Evolutionary conservation across 257 asterid genomes (phyloP), one percentile per base, ranked within the genome.

Genomic region (Salvia rosmarinus): DNA sequence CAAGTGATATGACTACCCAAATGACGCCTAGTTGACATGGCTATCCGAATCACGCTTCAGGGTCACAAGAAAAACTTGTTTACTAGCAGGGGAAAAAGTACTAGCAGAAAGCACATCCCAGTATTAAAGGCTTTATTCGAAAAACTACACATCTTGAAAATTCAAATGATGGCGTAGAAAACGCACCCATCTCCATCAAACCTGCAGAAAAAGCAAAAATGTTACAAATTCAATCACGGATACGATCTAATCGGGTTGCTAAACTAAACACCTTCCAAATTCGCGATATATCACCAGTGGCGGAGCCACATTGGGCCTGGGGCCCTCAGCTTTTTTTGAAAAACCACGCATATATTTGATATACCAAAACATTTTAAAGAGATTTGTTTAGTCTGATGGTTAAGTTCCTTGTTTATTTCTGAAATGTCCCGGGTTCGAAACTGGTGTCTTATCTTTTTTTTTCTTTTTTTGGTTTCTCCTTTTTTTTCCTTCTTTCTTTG

Each of bases 101-200:
- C 57, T 3, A 62, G 25, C 11, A 60, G 68, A n/a, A 62, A 8
- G 69, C 64, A 64, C 57, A 62, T 47, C 73, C 64, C 30, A 73
- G 66, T 50, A 51, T 21, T 47, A 23, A 25, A 55, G 63, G 65
- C 50, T n/a, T 47, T 47, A 78, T 50, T 35, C 28, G 52, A 74
- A 70, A 46, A 57, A 64, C 64, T 71, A 61, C 32, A 65, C 64
- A 64, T 80, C 77, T 62, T 51, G 39, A 68, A 30, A 28, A 43
- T 70, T 49, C 59, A 71, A 68, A 10, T 55, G 68, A 73, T 6
- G 72, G 67, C 21, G 67, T 25, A 60, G 72, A 77, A 57, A 37
- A 82, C 96, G 40, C 79, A 93, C 98, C 98, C 98, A 78, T 93
- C 98, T 79, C 98, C 98, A 74, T 93, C 98, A 70, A 93, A 93